These are phyloP conservation scores for Aspergillus kassunensis DNA, from an alignment of 495 filamentous ascomycete species.

Conservation along the genomic window DNA sequence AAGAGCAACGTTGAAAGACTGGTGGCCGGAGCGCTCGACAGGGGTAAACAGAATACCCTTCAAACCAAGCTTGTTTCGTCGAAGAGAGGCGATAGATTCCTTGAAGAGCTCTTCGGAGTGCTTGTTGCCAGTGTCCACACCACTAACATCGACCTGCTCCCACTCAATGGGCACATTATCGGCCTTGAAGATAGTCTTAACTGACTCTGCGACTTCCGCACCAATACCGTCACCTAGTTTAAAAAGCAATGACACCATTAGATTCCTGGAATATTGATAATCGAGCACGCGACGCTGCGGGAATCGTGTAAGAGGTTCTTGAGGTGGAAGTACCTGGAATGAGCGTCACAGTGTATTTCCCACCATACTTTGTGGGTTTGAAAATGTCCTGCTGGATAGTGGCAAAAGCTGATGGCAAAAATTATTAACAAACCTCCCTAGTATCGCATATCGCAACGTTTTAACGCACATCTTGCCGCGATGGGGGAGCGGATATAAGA, in stretches of 20 bases:
- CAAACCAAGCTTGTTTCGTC: constrained; percentile 95
- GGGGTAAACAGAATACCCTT: constrained; percentile 97
- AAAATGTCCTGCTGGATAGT: constrained; percentile 85
- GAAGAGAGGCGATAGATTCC: constrained; percentile 89
- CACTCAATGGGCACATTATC: constrained; percentile 98
- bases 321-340: constrained; percentile 65
- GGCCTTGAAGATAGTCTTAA: constrained; percentile 98
- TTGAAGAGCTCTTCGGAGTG: constrained; percentile 92
- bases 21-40: constrained; percentile 93
- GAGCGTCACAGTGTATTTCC: constrained; percentile 97
- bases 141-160: constrained; percentile 97
- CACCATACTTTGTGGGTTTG: constrained; percentile 98
- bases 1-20: constrained; percentile 98
- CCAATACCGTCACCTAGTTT: constrained; percentile 85
- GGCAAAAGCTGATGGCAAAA: constrained; percentile 50
- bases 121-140: constrained; percentile 80
- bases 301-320: not conserved
- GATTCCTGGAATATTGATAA: not conserved
- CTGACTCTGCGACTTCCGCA: constrained; percentile 94
- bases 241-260: constrained; percentile 1
- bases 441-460: not conserved
- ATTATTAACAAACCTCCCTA: constrained; percentile 16
- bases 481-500: constrained; percentile 32
- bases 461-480: constrained; percentile 41
- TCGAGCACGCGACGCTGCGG: not conserved